Evolutionary conservation across 2,329 filamentous ascomycete species (phyloP), one percentile per base, ranked within the genome.

Genomic region (Colletotrichum sojae): DNA sequence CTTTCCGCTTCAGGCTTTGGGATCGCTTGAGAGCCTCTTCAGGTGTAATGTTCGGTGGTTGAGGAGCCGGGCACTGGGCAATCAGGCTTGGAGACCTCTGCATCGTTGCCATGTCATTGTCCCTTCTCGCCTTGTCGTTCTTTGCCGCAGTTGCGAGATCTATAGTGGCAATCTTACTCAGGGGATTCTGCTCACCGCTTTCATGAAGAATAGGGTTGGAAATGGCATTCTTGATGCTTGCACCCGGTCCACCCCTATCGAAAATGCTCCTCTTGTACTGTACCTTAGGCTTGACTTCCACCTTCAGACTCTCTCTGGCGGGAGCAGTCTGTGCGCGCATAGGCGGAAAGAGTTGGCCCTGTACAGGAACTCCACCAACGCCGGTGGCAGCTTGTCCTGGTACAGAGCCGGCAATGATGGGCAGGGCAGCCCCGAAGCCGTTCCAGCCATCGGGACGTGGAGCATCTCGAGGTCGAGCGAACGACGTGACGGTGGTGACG

Each of bases 131-230:
- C 68, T 75, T 82, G 51, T 89, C 85, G 15, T 83, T 82, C 67
- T 73, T 78, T 1, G 81, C 83, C 2, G 87, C 86, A 1, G 83
- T 84, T 10, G 81, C 79, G 40, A 89, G 78, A 61, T 86, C 86
- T 36, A 88, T 78, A 0, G 85, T 88, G 6, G 82, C 74, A 18
- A 86, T 84, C 71, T 81, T 85, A 58, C 78, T 78, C 46, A 84
- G 73, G 0, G 85, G 81, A 61, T 82, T 85, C 20, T 76, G 72
- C 25, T 78, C 79, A 22, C 74, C 75, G 40, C 60, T 66, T 46
- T 76, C 71, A 68, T 80, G 77, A 13, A 86, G 72, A 43, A 89
- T 81, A 0, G 87, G 87, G 13, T 81, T 79, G 12, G 86, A 88
- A 40, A 89, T 89, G 5, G 75, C 73, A 18, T 85, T 71, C 65